A percentile compares a stretch with the other conserved stretches of the same genome.
These are phyloP conservation scores for Suillus plorans DNA, from an alignment of 768 basidiomycete genomes.

Conservation along the genomic window DNA sequence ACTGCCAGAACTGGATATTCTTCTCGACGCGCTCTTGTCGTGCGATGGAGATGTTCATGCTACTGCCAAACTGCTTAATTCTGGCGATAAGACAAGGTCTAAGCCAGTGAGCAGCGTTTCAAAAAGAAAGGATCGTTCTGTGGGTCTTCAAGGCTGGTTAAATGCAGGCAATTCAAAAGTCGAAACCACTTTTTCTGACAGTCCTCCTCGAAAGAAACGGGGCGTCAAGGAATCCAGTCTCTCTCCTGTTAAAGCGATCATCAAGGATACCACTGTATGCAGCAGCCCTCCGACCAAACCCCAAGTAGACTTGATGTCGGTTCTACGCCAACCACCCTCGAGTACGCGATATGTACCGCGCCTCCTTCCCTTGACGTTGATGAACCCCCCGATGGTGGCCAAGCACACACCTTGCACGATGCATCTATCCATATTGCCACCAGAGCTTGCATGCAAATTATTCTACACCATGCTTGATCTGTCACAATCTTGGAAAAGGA, in stretches of 20 bases:
- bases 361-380: slow-evolving; percentile 61
- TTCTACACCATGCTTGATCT: slow-evolving; percentile 71
- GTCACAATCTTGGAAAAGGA: slow-evolving; percentile 63
- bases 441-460: slow-evolving; percentile 70
- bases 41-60: slow-evolving; percentile 55
- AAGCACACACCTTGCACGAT: slow-evolving; percentile 75
- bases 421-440: slow-evolving; percentile 66
- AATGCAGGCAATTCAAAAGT: slow-evolving; percentile 14
- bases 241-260: background rate
- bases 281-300: slow-evolving; percentile 30
- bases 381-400: slow-evolving; percentile 62
- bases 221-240: slow-evolving; percentile 11
- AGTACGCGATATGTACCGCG: slow-evolving; percentile 34
- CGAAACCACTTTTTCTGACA: background rate
- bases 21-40: slow-evolving; percentile 60
- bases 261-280: slow-evolving; percentile 18
- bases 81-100: slow-evolving; percentile 13
- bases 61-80: slow-evolving; percentile 44
- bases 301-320: slow-evolving; percentile 48
- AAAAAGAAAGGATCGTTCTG: slow-evolving; percentile 52
- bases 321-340: slow-evolving; percentile 52
- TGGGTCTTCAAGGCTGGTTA: slow-evolving; percentile 59
- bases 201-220: slow-evolving; percentile 16
- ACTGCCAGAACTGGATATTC: slow-evolving; percentile 35
- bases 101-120: slow-evolving; percentile 13